These are phyloP conservation scores for Nannochloris sp. DNA, from an alignment of 139 green algal genomes.

Conservation along the genomic window DNA sequence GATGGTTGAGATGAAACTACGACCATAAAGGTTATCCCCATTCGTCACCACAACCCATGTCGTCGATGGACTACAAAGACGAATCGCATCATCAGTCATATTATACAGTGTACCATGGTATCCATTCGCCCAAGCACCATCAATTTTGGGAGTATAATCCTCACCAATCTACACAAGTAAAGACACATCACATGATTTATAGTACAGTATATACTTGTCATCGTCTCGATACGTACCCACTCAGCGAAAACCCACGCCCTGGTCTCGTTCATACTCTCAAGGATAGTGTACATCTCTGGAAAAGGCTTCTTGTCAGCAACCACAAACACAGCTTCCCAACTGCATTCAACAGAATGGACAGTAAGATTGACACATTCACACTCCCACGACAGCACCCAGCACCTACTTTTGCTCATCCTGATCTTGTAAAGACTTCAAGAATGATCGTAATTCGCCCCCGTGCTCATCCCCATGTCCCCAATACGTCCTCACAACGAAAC, in stretches of 20 bases:
- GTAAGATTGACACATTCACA: background rate
- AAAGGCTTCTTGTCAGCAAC: constrained; percentile 65
- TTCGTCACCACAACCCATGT: constrained; percentile 76
- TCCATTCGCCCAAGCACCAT: constrained; percentile 38
- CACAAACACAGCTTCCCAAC: constrained; percentile 61
- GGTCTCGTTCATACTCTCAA: constrained; percentile 47
- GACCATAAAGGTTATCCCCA: constrained; percentile 73
- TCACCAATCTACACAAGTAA: constrained; percentile 26
- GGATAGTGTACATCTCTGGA: constrained; percentile 46
- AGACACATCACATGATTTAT: background rate
- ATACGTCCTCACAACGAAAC: constrained; percentile 61
- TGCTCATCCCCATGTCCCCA: constrained; percentile 44
- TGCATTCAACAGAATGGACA: constrained; percentile 18
- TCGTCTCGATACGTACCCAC: constrained; percentile 36
- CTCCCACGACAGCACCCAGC: background rate
- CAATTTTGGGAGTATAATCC: constrained; percentile 43
- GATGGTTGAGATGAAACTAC: constrained; percentile 31
- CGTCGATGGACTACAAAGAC: constrained; percentile 43
- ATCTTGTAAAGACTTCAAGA: constrained; percentile 41
- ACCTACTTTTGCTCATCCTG: constrained; percentile 36
- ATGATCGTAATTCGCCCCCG: constrained; percentile 28
- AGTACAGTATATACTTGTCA: background rate
- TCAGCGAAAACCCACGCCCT: constrained; percentile 62
- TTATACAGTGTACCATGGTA: constrained; percentile 78
- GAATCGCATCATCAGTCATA: constrained; percentile 65